Conservation (phyloP, 1,139 yeast species). For the Nadsonia starkeyi-henricii region DNA sequence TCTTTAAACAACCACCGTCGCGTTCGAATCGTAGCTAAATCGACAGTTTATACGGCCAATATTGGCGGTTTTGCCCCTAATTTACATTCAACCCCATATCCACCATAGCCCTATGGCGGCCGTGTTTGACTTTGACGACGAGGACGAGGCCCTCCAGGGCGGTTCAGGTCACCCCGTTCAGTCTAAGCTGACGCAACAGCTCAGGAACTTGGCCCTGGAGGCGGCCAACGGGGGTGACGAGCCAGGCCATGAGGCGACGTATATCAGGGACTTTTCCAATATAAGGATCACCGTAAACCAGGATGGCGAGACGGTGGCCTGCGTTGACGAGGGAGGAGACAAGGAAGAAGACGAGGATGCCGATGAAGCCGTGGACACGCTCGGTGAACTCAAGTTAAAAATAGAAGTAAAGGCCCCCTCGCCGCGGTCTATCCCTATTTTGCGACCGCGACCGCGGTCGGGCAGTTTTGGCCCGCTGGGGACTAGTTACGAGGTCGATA, state of each 20-base stretch:
- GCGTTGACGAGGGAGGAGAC: background rate
- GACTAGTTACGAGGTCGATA: constrained; percentile 34
- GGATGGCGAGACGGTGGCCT: constrained; percentile 5
- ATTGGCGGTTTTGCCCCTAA: too few relatives aligned
- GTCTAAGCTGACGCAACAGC: too few relatives aligned
- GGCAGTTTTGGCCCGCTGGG: constrained; percentile 24
- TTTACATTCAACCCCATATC: background rate
- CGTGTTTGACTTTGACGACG: background rate
- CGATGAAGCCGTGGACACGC: background rate
- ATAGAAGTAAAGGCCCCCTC: background rate
- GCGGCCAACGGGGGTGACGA: background rate
- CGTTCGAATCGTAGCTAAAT: too few relatives aligned
- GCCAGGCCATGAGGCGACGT: background rate
- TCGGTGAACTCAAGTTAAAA: background rate
- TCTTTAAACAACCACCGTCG: too few relatives aligned
- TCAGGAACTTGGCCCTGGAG: too few relatives aligned
- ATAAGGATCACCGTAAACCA: constrained; percentile 5
- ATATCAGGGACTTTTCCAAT: constrained; percentile 3
- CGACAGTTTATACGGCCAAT: too few relatives aligned
- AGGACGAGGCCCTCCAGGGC: background rate
- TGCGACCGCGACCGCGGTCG: constrained; percentile 1
- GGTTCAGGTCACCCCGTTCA: background rate
- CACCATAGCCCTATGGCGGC: background rate
- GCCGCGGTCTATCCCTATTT: constrained; percentile 1
- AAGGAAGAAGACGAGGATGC: background rate